phyloP scores from a whole-genome alignment of 768 basidiomycete genomes.

The Mycena rebaudengoi region DNA sequence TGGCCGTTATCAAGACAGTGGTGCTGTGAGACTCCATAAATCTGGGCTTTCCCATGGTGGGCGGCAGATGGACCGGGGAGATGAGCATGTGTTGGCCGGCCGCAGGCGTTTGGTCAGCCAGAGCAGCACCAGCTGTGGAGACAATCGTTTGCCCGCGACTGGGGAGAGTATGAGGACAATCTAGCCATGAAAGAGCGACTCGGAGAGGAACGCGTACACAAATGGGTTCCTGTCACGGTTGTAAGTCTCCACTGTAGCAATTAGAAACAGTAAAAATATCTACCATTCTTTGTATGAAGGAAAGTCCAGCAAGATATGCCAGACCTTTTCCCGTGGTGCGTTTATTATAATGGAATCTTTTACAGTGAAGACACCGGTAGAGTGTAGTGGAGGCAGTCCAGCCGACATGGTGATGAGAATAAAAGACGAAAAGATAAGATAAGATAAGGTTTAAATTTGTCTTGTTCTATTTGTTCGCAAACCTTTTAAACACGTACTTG shows the following conservation, averaged over 20 bases:
- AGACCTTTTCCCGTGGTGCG: conserved; percentile 68
- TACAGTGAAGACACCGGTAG: conserved; percentile 55
- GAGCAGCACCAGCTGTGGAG: not conserved
- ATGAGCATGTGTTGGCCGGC: not conserved
- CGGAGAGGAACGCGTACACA: conserved; percentile 4
- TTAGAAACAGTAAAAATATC: not conserved
- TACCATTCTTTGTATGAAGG: conserved; percentile 69
- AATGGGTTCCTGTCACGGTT: conserved; percentile 26
- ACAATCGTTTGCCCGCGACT: conserved; percentile 17
- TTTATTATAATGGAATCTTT: conserved; percentile 61
- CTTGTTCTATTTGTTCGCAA: too few relatives aligned
- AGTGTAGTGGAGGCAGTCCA: conserved; percentile 45
- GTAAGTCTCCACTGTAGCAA: too few relatives aligned
- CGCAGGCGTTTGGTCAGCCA: conserved; percentile 6
- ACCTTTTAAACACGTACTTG: too few relatives aligned
- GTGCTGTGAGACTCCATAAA: conserved; percentile 3
- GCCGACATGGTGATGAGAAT: not conserved
- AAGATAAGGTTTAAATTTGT: too few relatives aligned
- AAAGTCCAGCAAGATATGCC: conserved; percentile 70
- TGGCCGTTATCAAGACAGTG: conserved; percentile 45
- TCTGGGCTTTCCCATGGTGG: conserved; percentile 10
- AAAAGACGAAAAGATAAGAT: too few relatives aligned
- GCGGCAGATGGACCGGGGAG: conserved; percentile 13
- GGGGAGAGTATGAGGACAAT: not conserved
- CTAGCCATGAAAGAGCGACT: too few relatives aligned